Evolutionary conservation across 805 yeast species (phyloP), one percentile per base, ranked within the genome.

Genomic region (Lipomyces japonicus): DNA sequence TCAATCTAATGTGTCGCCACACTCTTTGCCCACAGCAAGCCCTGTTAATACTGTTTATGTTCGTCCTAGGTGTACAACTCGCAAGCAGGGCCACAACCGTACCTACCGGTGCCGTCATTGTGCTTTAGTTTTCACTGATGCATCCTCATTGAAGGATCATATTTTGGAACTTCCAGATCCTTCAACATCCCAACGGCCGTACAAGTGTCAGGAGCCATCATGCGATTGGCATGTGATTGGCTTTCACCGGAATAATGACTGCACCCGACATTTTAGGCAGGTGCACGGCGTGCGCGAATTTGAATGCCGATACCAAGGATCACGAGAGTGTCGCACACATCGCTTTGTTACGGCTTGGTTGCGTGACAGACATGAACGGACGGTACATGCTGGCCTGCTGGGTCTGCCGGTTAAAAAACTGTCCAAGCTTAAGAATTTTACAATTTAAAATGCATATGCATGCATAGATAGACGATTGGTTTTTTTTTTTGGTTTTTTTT

Each of bases 141-240:
- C 57, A 2, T 30, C 42, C 12, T 36, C 48, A 16, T 36, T 53
- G 23, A 45, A 46, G 18, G 39, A 18, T 6, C 57, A 53, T 37
- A 42, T 48, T n/a, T 28, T 42, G 9, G 18, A 24, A 2, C 43
- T 53, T 5, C 43, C 48, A 1, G 54, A 53, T 43, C 35, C 39
- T 6, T 4, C 41, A 1, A 23, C 42, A 7, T 39, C 57, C n/a
- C 57, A 46, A 30, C 48, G 57, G 6, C 55, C 57, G 24, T 46
- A 44, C 42, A 53, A 53, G 26, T 53, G 57, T 30, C 48, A 54
- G 6, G 48, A 49, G 21, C 23, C 28, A 28, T n/a, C 21, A 22
- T 53, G 57, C 46, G 57, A 53, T 43, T 53, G 57, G 57, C 41
- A 46, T 23, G 48, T 46, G 2, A 53, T 53, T 32, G 57, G 57